Conservation (phyloP, 352 stramenopile genomes). For the Globisporangium emineosum region DNA sequence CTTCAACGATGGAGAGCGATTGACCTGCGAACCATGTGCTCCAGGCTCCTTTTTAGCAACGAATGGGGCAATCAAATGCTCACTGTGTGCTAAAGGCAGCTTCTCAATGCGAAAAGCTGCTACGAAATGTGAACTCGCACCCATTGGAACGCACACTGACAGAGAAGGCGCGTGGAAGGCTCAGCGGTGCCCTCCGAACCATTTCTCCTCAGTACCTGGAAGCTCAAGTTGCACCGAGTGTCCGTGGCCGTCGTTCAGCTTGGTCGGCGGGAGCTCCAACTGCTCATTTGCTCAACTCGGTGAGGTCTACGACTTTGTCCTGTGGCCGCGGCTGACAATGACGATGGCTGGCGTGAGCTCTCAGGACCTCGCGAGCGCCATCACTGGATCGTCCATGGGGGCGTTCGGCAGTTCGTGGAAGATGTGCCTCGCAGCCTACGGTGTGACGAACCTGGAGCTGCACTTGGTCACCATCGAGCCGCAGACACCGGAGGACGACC, state of each 20-base stretch:
- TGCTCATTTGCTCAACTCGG: slow-evolving; percentile 3
- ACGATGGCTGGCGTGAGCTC: slow-evolving; percentile 13
- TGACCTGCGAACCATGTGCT: slow-evolving; percentile 7
- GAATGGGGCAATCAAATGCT: slow-evolving; percentile 4
- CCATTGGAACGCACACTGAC: slow-evolving; percentile 1
- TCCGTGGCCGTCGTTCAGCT: slow-evolving; percentile 18
- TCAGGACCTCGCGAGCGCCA: not conserved
- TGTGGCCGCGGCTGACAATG: slow-evolving; percentile 15
- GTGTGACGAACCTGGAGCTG: slow-evolving; percentile 4
- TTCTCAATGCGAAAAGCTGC: not conserved
- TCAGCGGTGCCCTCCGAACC: slow-evolving; percentile 9
- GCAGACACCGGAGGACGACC: slow-evolving; percentile 10
- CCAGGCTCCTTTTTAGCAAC: slow-evolving; percentile 3
- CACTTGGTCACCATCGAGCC: slow-evolving; percentile 13
- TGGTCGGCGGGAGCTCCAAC: not conserved
- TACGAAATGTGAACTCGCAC: slow-evolving; percentile 6
- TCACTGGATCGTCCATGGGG: slow-evolving; percentile 1
- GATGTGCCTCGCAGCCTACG: slow-evolving; percentile 7
- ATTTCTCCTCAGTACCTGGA: not conserved
- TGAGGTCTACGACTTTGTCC: slow-evolving; percentile 15
- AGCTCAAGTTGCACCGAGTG: slow-evolving; percentile 3
- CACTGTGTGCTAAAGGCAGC: slow-evolving; percentile 2
- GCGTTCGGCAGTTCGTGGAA: not conserved
- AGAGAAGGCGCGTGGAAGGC: slow-evolving; percentile 8
- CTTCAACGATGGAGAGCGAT: slow-evolving; percentile 10